Conservation (phyloP, 1,284 basidiomycete genomes). For the Rugosomyces carneus region DNA sequence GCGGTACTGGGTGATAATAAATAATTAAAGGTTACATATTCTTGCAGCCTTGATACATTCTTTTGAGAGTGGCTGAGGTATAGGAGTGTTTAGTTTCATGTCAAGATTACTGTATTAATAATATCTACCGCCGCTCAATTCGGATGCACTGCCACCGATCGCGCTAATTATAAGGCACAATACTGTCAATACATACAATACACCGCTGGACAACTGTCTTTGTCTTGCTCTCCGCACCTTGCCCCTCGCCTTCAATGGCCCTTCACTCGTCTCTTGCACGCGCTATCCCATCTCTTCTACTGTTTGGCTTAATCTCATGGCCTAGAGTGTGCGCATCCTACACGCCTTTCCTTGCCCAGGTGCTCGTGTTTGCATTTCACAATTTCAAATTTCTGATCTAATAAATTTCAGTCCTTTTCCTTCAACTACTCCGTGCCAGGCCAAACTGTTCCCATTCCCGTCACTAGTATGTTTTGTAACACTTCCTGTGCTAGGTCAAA, state of each 20-base stretch:
- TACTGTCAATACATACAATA: too few species aligned
- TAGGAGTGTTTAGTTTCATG: slow-evolving; percentile 56
- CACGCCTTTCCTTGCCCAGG: slow-evolving; percentile 8
- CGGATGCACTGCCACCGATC: slow-evolving; percentile 10
- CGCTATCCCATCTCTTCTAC: background rate
- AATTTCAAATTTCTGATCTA: slow-evolving; percentile 2
- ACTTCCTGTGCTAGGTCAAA: background rate
- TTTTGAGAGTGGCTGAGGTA: slow-evolving; percentile 67
- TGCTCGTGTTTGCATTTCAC: background rate
- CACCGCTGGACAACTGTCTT: background rate
- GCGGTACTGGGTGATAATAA: background rate
- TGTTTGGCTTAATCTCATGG: slow-evolving; percentile 2
- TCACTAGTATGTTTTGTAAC: slow-evolving; percentile 33
- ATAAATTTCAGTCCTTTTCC: slow-evolving; percentile 41
- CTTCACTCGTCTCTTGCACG: background rate
- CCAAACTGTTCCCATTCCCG: slow-evolving; percentile 40
- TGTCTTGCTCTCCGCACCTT: background rate
- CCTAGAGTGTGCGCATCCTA: slow-evolving; percentile 3
- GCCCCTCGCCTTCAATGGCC: background rate
- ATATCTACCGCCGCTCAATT: too few species aligned
- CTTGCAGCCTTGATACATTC: slow-evolving; percentile 73
- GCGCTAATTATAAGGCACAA: background rate
- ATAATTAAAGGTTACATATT: slow-evolving; percentile 49
- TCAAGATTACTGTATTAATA: too few species aligned
- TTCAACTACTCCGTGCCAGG: slow-evolving; percentile 40